Conservation (phyloP, 2,329 filamentous ascomycete genomes). For the Huntiella bhutanensis region DNA sequence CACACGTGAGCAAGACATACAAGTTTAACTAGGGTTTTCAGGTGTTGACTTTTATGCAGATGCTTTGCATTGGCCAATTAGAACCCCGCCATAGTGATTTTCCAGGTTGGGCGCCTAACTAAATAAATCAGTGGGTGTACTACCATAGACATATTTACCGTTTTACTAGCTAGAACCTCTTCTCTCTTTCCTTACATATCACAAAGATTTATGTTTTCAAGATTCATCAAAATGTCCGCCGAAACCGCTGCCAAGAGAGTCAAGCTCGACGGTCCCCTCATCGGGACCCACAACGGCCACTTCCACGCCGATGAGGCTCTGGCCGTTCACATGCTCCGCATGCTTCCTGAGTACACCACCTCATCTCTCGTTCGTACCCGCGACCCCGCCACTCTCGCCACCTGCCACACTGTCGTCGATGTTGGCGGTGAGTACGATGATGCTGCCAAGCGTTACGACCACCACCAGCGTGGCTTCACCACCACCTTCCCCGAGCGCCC, state of each 20-base stretch:
- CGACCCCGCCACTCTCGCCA: slow-evolving; percentile 56
- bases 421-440: slow-evolving; percentile 91
- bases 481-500: slow-evolving; percentile 65
- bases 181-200: background rate
- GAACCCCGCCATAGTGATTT: no score
- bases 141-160: background rate
- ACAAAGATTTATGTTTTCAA: slow-evolving; percentile 21
- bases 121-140: no score
- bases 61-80: background rate
- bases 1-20: background rate
- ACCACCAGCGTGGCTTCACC: slow-evolving; percentile 85
- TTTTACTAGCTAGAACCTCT: background rate
- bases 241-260: slow-evolving; percentile 62
- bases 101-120: no score
- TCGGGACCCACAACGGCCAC: slow-evolving; percentile 94
- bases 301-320: slow-evolving; percentile 98
- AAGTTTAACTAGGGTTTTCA: no score
- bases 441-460: slow-evolving; percentile 64
- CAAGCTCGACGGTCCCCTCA: slow-evolving; percentile 45
- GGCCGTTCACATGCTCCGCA: slow-evolving; percentile 85
- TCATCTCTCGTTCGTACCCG: slow-evolving; percentile 70
- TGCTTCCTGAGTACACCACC: slow-evolving; percentile 60
- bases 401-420: slow-evolving; percentile 89
- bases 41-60: no score
- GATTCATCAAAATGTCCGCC: slow-evolving; percentile 30